Evolutionary conservation across 2,329 filamentous ascomycete genomes (phyloP).

Genomic region (Periconia sp.): DNA sequence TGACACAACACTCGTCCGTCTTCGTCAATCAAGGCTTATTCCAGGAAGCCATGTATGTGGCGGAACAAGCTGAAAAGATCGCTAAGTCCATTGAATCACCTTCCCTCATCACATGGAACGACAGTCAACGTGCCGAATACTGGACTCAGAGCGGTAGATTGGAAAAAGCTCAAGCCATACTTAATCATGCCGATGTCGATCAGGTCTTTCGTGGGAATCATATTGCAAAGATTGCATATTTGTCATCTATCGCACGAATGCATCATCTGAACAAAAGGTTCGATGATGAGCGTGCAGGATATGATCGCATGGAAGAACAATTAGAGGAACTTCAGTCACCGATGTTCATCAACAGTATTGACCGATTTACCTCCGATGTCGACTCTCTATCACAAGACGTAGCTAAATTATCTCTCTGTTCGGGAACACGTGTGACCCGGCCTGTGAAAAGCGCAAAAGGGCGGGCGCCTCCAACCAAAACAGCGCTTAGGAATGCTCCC

Average conservation of each 20-base stretch:
- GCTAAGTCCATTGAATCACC: conserved; percentile 71
- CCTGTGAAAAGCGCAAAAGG: conserved; percentile 20
- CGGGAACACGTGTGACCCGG: conserved; percentile 17
- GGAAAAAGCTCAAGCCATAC: conserved; percentile 56
- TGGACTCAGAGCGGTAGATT: conserved; percentile 58
- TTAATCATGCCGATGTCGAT: conserved; percentile 57
- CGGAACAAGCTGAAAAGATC: conserved; percentile 81
- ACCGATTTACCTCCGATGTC: conserved; percentile 32
- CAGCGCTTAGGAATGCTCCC: conserved; percentile 13
- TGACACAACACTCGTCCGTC: conserved; percentile 76
- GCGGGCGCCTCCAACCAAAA: conserved; percentile 29
- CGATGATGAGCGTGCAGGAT: conserved; percentile 56
- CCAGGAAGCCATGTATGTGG: conserved; percentile 86
- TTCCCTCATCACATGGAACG: conserved; percentile 56
- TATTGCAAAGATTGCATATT: conserved; percentile 59
- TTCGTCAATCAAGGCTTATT: conserved; percentile 87
- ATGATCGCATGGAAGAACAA: conserved; percentile 55
- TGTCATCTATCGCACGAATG: conserved; percentile 57
- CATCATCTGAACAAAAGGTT: conserved; percentile 50
- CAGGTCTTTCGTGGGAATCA: conserved; percentile 52
- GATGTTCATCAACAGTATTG: conserved; percentile 35
- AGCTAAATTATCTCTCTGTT: conserved; percentile 47
- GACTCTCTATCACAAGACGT: conserved; percentile 51
- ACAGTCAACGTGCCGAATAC: conserved; percentile 53
- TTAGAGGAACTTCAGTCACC: conserved; percentile 50